phyloP scores from a whole-genome alignment of 192 early-diverging fungal genomes.

The Entomortierella lignicola region DNA sequence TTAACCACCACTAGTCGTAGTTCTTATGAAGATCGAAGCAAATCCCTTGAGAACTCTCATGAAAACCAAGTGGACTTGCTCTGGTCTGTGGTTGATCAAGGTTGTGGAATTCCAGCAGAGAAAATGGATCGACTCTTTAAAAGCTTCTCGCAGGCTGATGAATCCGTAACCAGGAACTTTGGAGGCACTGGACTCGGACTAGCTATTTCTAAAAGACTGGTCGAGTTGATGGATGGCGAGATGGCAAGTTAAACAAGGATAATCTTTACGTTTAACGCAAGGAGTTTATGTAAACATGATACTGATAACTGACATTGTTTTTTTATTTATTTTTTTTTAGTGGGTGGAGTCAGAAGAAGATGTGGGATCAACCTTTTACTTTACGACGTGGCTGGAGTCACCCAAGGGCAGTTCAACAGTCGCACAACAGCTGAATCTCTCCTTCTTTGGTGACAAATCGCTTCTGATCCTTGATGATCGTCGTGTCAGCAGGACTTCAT shows the following conservation, averaged over 20 bases:
- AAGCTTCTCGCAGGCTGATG: slow-evolving; percentile 60
- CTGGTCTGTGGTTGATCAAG: slow-evolving; percentile 54
- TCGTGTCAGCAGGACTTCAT: slow-evolving; percentile 46
- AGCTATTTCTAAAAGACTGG: slow-evolving; percentile 53
- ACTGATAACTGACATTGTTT: background rate
- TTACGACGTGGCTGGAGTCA: slow-evolving; percentile 30
- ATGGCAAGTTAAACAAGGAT: slow-evolving; percentile 27
- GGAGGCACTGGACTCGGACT: slow-evolving; percentile 59
- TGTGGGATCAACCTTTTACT: slow-evolving; percentile 49
- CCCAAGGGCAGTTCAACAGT: slow-evolving; percentile 27
- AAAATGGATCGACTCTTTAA: slow-evolving; percentile 54
- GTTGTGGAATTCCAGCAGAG: slow-evolving; percentile 51
- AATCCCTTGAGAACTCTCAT: background rate
- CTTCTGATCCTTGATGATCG: slow-evolving; percentile 47
- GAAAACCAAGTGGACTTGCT: slow-evolving; percentile 33
- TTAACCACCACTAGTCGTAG: background rate
- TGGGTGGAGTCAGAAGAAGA: slow-evolving; percentile 52
- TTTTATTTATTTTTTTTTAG: slow-evolving; percentile 5
- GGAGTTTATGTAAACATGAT: too few species aligned
- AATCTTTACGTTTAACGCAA: too few species aligned
- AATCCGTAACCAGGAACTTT: slow-evolving; percentile 57
- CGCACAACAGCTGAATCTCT: slow-evolving; percentile 41
- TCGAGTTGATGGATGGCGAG: slow-evolving; percentile 57
- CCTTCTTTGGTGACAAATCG: slow-evolving; percentile 41
- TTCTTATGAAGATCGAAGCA: slow-evolving; percentile 1